Base-by-base conservation (phyloP, 768 basidiomycete genomes). In the Lentinula boryana region DNA sequence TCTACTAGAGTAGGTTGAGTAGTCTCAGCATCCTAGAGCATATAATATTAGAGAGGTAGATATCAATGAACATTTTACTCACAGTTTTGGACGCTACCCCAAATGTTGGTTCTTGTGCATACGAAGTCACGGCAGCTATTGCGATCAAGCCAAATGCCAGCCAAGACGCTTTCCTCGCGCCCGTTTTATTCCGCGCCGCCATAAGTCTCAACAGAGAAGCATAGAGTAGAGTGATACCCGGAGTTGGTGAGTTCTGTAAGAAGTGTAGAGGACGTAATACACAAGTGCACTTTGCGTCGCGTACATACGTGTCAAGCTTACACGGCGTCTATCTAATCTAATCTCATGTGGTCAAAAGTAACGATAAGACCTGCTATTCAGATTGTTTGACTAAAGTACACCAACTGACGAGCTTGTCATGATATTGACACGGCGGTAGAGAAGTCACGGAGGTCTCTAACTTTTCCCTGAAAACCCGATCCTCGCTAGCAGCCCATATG, bases 61-160 rank as follows among this genome's bases (percentile, higher is more conserved):
- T 5, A 57, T n/a, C n/a, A 27, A 12, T 1, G 12, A 46, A n/a
- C 4, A 38, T 33, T 6, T 15, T 13, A 16, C 36, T 53, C 18
- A 38, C 36, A 33, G 10, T 53, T n/a, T 35, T 18, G 8, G 51
- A 33, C 23, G 51, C 21, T 21, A 38, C 32, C 38, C 23, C 23
- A 13, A 8, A 23, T 43, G 55, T 40, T 38, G 18, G 15, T n/a
- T 74, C 73, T 59, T 78, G 78, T 53, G 79, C 78, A 56, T 80
- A 76, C 36, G 77, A 76, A 58, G 80, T 73, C 48, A 78, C 69
- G 31, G 74, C 76, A 43, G 80, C 72, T 23, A 86, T 69, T 58
- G 80, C 80, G 64, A 85, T 73, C 64, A 87, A 76, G 60, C 81
- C 82, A 71, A 85, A 84, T 53, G 83, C 83, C 49, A 86, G 69